Percentiles rank a stretch among this genome's conserved stretches.
Evolutionary conservation across 2,329 filamentous ascomycete species (phyloP).

Genomic region (Diaporthe nobilis): DNA sequence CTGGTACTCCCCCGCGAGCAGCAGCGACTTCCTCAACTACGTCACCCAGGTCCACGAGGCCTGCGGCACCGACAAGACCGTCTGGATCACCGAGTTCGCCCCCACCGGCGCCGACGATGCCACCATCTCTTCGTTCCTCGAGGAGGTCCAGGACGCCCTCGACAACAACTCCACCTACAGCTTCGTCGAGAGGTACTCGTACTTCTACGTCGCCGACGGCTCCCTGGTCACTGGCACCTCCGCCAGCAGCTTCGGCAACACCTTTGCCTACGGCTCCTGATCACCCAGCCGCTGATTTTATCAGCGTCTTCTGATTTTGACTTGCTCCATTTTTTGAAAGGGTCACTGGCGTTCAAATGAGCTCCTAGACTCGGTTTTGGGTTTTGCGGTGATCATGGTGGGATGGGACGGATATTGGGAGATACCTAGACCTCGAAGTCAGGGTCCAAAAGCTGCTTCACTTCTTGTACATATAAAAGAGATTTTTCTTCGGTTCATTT

Average conservation of each 20-base stretch:
- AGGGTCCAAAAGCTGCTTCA: slow-evolving; percentile 26
- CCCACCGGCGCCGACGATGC: slow-evolving; percentile 61
- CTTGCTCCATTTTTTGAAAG: slow-evolving; percentile 35
- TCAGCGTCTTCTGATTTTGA: slow-evolving; percentile 40
- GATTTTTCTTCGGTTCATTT: not conserved
- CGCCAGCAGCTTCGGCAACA: slow-evolving; percentile 63
- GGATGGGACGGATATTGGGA: not conserved
- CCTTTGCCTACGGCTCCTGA: slow-evolving; percentile 60
- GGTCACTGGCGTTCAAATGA: slow-evolving; percentile 31
- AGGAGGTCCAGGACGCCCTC: slow-evolving; percentile 61
- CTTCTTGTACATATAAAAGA: slow-evolving; percentile 36
- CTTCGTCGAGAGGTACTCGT: slow-evolving; percentile 70
- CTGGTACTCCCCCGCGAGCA: slow-evolving; percentile 71
- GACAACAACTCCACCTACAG: slow-evolving; percentile 60
- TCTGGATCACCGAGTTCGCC: slow-evolving; percentile 78
- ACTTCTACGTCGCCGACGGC: slow-evolving; percentile 66
- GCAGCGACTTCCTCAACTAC: slow-evolving; percentile 68
- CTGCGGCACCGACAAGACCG: slow-evolving; percentile 61
- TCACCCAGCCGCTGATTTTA: not conserved
- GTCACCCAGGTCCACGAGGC: slow-evolving; percentile 60
- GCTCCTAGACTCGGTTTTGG: not conserved
- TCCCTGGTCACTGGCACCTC: slow-evolving; percentile 56
- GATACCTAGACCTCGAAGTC: slow-evolving; percentile 25
- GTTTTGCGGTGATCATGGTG: slow-evolving; percentile 2
- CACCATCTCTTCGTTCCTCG: slow-evolving; percentile 62